Conservation (phyloP, 2,329 filamentous ascomycete species). For the Dissoconium aciculare region DNA sequence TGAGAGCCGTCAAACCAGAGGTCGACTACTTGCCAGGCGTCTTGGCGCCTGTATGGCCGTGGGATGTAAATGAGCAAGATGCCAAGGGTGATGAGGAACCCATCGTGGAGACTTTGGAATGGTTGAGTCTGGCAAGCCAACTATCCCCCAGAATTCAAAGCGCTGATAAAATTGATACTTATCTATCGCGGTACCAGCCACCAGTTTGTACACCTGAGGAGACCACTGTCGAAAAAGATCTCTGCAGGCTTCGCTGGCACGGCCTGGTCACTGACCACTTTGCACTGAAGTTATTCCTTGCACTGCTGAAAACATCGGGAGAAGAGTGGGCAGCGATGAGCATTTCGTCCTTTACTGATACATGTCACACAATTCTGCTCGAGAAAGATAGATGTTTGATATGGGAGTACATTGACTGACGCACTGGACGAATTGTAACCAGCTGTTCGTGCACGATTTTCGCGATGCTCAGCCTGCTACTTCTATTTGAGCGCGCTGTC, state of each 20-base stretch:
- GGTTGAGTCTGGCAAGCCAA: conserved; percentile 53
- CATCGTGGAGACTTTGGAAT: conserved; percentile 52
- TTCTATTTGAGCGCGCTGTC: too few species aligned
- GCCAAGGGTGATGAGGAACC: conserved; percentile 39
- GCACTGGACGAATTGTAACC: too few species aligned
- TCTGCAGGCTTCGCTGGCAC: conserved; percentile 29
- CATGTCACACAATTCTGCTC: conserved; percentile 20
- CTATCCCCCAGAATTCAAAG: conserved; percentile 47
- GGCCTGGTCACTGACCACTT: conserved; percentile 29
- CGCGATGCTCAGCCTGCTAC: too few species aligned
- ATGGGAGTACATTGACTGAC: conserved; percentile 24
- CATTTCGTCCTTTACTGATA: conserved; percentile 18
- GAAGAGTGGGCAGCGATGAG: conserved; percentile 22
- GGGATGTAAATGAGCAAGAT: conserved; percentile 33
- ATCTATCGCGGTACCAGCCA: conserved; percentile 51
- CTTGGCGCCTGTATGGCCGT: conserved; percentile 20
- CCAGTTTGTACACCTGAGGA: conserved; percentile 26
- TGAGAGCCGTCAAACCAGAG: conserved; percentile 16
- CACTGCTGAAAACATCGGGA: conserved; percentile 14
- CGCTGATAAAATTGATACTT: conserved; percentile 49
- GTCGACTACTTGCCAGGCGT: conserved; percentile 15
- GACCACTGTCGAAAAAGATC: conserved; percentile 4
- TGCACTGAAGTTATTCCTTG: conserved; percentile 17
- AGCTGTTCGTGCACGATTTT: too few species aligned
- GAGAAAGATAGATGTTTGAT: conserved; percentile 13